These are phyloP conservation scores for Nakataea oryzae DNA, from an alignment of 2,329 filamentous ascomycete species.

Conservation along the genomic window DNA sequence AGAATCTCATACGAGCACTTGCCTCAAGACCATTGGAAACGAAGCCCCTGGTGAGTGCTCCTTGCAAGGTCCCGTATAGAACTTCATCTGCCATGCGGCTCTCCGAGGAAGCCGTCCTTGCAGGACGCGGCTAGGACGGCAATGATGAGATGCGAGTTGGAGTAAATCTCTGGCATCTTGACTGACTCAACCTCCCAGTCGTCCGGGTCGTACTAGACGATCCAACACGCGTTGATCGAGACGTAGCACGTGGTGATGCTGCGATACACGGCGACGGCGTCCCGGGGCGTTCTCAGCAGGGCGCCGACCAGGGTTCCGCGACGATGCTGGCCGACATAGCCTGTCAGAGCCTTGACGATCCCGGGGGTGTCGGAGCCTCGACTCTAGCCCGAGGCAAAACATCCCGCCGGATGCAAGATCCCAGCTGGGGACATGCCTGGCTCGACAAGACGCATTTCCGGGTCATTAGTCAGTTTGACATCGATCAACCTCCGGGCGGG, in stretches of 20 bases:
- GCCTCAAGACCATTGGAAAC: background rate
- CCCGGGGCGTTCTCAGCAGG: slow-evolving; percentile 15
- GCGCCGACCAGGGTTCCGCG: background rate
- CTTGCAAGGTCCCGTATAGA: background rate
- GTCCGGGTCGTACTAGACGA: slow-evolving; percentile 14
- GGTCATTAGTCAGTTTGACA: background rate
- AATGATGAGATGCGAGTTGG: slow-evolving; percentile 14
- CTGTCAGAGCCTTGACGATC: slow-evolving; percentile 6
- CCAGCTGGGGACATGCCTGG: too few species aligned
- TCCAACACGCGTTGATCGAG: slow-evolving; percentile 22
- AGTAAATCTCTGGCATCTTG: slow-evolving; percentile 16
- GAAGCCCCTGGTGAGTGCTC: background rate
- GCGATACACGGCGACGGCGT: slow-evolving; percentile 13
- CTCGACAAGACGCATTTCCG: background rate
- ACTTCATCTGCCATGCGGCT: background rate
- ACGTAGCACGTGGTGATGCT: slow-evolving; percentile 15
- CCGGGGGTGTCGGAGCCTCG: slow-evolving; percentile 12
- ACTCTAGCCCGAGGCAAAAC: slow-evolving; percentile 15
- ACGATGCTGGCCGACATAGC: slow-evolving; percentile 4
- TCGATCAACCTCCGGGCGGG: background rate
- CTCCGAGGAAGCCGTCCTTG: slow-evolving; percentile 6
- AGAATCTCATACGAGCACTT: slow-evolving; percentile 1
- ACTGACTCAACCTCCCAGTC: slow-evolving; percentile 12
- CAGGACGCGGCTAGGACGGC: slow-evolving; percentile 4
- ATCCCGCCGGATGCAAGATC: slow-evolving; percentile 1